Evolutionary conservation across 139 green algal species (phyloP).

Genomic region (Chlorella sp.): DNA sequence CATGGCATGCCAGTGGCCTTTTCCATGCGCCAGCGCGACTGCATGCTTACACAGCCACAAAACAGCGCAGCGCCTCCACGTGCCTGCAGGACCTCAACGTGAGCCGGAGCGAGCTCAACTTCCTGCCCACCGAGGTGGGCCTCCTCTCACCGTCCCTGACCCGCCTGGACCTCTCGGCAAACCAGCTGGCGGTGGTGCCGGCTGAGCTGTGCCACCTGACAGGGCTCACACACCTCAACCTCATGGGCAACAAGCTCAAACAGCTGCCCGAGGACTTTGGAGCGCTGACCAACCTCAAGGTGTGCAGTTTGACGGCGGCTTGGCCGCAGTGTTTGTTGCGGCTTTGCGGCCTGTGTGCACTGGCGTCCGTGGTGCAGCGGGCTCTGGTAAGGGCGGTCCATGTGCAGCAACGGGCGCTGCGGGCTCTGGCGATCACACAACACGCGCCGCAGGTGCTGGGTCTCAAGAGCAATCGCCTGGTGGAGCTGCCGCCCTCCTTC

Average conservation of each 20-base stretch:
- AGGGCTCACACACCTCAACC: conserved; percentile 47
- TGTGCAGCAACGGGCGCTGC: not conserved
- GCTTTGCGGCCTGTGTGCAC: no score
- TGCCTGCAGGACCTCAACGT: not conserved
- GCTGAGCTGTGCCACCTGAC: not conserved
- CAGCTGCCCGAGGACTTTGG: conserved; percentile 33
- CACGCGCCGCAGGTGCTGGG: conserved; percentile 16
- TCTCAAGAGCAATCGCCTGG: conserved; percentile 44
- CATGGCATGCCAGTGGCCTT: no score
- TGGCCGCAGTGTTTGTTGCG: no score
- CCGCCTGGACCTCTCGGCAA: conserved; percentile 1
- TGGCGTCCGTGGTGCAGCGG: no score
- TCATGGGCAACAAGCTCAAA: conserved; percentile 62
- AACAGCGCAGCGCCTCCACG: no score
- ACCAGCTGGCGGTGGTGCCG: not conserved
- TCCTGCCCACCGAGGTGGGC: not conserved
- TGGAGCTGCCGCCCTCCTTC: conserved; percentile 32
- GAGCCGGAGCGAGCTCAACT: not conserved
- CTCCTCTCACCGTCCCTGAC: not conserved
- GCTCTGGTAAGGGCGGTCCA: no score
- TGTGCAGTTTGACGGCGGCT: no score
- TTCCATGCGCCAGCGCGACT: no score
- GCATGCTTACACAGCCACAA: no score
- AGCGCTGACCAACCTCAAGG: conserved; percentile 7
- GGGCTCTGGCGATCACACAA: not conserved